Percentiles rank a stretch among this genome's conserved stretches.
Evolutionary conservation across 1,139 yeast genomes (phyloP).

Genomic region (Hyphopichia buzzinii): DNA sequence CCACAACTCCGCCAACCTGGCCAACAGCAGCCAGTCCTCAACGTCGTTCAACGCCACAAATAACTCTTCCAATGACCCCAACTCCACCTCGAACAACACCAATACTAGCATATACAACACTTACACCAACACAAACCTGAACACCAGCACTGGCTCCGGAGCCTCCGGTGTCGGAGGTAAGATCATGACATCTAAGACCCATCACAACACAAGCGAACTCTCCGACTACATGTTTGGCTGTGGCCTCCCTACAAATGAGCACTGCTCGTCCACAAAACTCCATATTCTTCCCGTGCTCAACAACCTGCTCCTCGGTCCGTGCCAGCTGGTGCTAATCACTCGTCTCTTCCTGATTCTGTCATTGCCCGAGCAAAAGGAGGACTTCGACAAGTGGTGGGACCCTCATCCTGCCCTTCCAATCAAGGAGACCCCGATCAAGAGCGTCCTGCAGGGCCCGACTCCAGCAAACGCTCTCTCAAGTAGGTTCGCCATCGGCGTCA

Average conservation of each 20-base stretch:
- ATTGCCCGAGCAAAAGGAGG: conserved; percentile 5
- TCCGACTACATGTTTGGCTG: conserved; percentile 57
- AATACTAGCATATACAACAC: conserved; percentile 4
- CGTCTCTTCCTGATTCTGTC: conserved; percentile 38
- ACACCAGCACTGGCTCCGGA: conserved; percentile 3
- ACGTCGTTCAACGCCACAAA: neutral
- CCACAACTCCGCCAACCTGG: neutral
- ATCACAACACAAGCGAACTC: conserved; percentile 44
- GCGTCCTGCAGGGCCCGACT: neutral
- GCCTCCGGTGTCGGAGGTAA: neutral
- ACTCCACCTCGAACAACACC: conserved; percentile 3
- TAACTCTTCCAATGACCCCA: neutral
- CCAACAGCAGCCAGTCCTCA: conserved; percentile 1
- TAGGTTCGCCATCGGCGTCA: conserved; percentile 48
- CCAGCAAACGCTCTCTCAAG: conserved; percentile 26
- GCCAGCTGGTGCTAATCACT: conserved; percentile 43
- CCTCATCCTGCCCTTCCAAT: conserved; percentile 35
- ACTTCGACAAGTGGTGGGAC: conserved; percentile 21
- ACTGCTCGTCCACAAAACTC: conserved; percentile 43
- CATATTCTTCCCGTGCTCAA: conserved; percentile 47
- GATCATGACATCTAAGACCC: conserved; percentile 22
- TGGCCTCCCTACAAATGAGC: conserved; percentile 51
- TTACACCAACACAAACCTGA: conserved; percentile 6
- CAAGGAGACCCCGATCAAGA: conserved; percentile 16
- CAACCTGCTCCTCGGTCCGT: conserved; percentile 24